Evolutionary conservation across 1,284 basidiomycete species (phyloP).

Genomic region (Chondrostereum purpureum): DNA sequence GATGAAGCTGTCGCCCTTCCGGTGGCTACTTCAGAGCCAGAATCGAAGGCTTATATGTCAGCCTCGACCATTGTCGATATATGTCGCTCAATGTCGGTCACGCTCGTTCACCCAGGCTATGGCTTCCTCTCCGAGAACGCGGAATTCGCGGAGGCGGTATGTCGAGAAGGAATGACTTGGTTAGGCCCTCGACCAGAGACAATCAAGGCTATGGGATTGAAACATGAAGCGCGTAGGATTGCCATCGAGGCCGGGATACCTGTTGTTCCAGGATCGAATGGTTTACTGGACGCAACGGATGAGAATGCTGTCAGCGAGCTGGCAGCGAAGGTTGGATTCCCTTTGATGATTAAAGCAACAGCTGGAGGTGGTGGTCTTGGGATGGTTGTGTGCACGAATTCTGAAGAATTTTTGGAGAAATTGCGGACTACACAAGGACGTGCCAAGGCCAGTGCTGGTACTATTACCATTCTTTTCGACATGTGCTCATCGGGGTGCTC

Average conservation of each 20-base stretch:
- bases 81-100: neutral
- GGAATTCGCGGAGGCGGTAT: conserved; percentile 79
- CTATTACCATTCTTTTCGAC: neutral
- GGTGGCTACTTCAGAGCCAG: conserved; percentile 16
- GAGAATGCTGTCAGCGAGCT: conserved; percentile 61
- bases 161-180: conserved; percentile 87
- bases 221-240: conserved; percentile 47
- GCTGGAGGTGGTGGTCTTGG: conserved; percentile 99
- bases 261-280: conserved; percentile 90
- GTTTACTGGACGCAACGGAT: conserved; percentile 50
- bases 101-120: conserved; percentile 64
- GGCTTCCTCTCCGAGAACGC: conserved; percentile 95
- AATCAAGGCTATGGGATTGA: conserved; percentile 91
- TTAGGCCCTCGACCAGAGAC: conserved; percentile 93
- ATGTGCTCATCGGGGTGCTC: neutral
- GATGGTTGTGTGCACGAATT: conserved; percentile 85
- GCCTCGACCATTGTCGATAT: conserved; percentile 35
- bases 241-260: conserved; percentile 76
- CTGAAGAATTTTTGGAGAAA: conserved; percentile 42
- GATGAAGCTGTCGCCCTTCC: conserved; percentile 39
- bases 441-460: conserved; percentile 36
- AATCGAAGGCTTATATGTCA: conserved; percentile 39
- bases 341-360: conserved; percentile 99
- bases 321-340: conserved; percentile 90
- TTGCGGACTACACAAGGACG: conserved; percentile 34